Evolutionary conservation across 768 basidiomycete species (phyloP).

Genomic region (Boletus tylopilopsis): DNA sequence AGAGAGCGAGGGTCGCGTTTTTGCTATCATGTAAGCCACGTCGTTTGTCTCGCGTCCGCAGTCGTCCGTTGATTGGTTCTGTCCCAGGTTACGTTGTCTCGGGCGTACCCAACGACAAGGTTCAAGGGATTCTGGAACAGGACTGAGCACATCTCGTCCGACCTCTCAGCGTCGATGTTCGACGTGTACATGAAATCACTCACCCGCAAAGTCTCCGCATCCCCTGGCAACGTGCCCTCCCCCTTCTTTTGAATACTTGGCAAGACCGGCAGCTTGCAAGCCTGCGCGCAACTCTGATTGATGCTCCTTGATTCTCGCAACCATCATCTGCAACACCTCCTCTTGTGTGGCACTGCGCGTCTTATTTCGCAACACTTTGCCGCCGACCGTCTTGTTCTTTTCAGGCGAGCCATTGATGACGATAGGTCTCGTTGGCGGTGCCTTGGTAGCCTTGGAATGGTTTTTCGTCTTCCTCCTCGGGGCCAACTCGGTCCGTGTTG

Average conservation of each 20-base stretch:
- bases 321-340: conserved; percentile 74
- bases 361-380: conserved; percentile 90
- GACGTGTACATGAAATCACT: conserved; percentile 24
- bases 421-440: conserved; percentile 46
- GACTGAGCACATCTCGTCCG: conserved; percentile 74
- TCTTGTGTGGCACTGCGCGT: conserved; percentile 84
- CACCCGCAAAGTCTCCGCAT: conserved; percentile 77
- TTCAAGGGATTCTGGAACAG: conserved; percentile 61
- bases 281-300: conserved; percentile 77
- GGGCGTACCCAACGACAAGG: conserved; percentile 66
- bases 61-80: background rate
- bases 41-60: background rate
- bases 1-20: conserved; percentile 77
- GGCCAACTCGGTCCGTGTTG: conserved; percentile 81
- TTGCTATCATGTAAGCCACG: conserved; percentile 73
- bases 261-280: conserved; percentile 76
- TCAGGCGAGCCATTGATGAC: conserved; percentile 63
- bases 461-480: conserved; percentile 52
- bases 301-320: conserved; percentile 80
- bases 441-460: conserved; percentile 54
- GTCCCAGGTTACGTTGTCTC: conserved; percentile 76
- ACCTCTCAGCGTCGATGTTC: conserved; percentile 8
- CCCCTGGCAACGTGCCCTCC: conserved; percentile 86
- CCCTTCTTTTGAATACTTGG: conserved; percentile 80
- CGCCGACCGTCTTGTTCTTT: conserved; percentile 73